Evolutionary conservation across 1,284 basidiomycete species (phyloP), one percentile per base, ranked within the genome.

Genomic region (Cutaneotrichosporon sp.): DNA sequence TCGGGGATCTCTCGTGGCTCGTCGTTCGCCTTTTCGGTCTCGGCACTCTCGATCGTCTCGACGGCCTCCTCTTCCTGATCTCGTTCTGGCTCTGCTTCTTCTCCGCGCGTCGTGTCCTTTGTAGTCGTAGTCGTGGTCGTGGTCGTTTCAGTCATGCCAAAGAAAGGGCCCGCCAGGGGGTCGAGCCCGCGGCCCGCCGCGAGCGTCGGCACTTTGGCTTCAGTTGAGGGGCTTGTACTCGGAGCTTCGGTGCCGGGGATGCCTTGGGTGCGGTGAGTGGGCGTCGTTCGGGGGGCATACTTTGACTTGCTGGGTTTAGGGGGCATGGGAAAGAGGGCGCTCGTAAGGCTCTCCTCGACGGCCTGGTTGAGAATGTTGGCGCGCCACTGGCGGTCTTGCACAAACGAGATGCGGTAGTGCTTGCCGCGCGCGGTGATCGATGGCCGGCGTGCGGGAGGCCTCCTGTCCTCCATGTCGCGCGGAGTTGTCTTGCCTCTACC

Each of bases 311-410:
- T 29, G 18, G 47, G 25, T 31, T 50, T 50, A 29, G 47, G 47
- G 8, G 27, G 14, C 27, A n/a, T 50, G 24, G 47, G 47, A 29
- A 50, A 18, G 47, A 53, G 22, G 4, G 51, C 13, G 3, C 20
- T 24, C 10, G 51, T 25, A 10, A 54, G 34, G 18, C 58, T 50
- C 46, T 60, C 53, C 6, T 36, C 29, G 11, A 60, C 58, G 13
- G 58, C 58, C 45, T 60, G 53, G 8, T 29, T 55, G 25, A 60
- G 47, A 20, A 60, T 25, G 29, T 60, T 36, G n/a, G 58, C 53
- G 8, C 58, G 53, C 58, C 58, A 60, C 31, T 14, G 25, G 33
- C 38, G 49, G 22, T 45, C 53, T 31, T 54, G 31, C 22, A 43
- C 53, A 33, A 54, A 43, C 16, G 20, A 47, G 25, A 56, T 49